Conservation (phyloP, 2,329 filamentous ascomycete genomes). For the Aspergillus sp. region DNA sequence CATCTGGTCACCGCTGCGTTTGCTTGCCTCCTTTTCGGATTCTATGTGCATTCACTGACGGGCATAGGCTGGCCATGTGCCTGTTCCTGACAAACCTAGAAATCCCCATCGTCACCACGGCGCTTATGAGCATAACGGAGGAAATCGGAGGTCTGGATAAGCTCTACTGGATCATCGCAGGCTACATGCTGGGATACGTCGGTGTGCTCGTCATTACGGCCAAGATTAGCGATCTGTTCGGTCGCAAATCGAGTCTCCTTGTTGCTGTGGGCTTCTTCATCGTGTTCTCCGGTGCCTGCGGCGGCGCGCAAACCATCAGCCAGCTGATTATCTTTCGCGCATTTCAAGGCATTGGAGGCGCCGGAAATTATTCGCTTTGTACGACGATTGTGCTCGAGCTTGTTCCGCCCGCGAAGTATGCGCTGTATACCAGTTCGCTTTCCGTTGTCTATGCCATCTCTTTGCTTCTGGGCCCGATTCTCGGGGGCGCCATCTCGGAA, state of each 20-base stretch:
- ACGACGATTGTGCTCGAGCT: constrained; percentile 11
- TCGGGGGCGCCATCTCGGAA: constrained; percentile 8
- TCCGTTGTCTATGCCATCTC: constrained; percentile 6
- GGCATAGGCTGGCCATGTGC: not conserved
- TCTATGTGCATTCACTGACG: no score
- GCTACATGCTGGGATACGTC: not conserved
- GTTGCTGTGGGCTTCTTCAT: not conserved
- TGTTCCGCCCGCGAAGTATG: constrained; percentile 9
- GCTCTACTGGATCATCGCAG: not conserved
- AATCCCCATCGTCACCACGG: not conserved
- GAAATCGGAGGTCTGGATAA: not conserved
- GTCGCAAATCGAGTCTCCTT: not conserved
- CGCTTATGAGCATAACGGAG: not conserved
- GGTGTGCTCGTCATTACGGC: not conserved
- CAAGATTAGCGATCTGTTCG: not conserved
- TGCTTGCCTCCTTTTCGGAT: no score
- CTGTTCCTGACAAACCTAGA: not conserved
- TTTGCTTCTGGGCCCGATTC: constrained; percentile 7
- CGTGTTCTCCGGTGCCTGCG: not conserved
- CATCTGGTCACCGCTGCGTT: no score
- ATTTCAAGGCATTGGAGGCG: constrained; percentile 11
- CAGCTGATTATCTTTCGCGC: constrained; percentile 13
- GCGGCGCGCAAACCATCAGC: not conserved
- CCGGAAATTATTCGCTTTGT: constrained; percentile 12
- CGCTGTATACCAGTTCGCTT: constrained; percentile 3